Base-by-base conservation (phyloP, 1,139 yeast genomes). In the Suhomyces wounanorum region DNA sequence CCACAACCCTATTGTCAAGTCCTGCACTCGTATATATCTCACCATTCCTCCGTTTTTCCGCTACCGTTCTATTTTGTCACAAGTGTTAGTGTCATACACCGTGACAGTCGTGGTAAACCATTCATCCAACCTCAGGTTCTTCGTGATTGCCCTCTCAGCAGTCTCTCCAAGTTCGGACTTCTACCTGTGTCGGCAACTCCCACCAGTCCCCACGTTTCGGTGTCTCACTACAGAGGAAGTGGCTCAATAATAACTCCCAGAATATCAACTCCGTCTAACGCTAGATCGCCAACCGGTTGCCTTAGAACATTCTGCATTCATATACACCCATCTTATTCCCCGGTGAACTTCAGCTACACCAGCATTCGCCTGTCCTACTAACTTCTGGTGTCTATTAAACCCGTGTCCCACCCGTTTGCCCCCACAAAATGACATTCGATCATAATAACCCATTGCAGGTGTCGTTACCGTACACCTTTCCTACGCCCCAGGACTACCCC, bases 401-500 rank as follows among this genome's bases (percentile, higher is more conserved):
- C 23, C 23, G 6, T 21, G 3, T 21, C 23, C 23, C 23, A 21
- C 23, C 23, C 23, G 10, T 28, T 28, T 28, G 13, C 17, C 40
- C 25, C 14, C 40, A 37, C 26, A 17, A 30, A 47, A 55, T 55
- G 59, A 44, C 53, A 8, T 48, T 55, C 23, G 72, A 68, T 51
- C 66, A 63, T 50, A 56, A 59, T 46, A 74, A 73, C 57, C 79
- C 79, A 13, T 65, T 73, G 57, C 70, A 70, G 51, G 75, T 74
- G 23, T 57, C 67, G 31, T 65, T 74, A 50, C 78, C 78, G n/a
- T 69, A 71, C 59, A 62, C 61, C 36, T 74, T 74, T 56, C 49
- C 60, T 43, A 54, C 59, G 28, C 65, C 62, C 16, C 62, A 63
- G 38, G 77, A 73, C 40, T 55, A 82, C 61, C 98, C 98, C 13